Evolutionary conservation across 2,329 filamentous ascomycete genomes (phyloP).

Genomic region (Ampelomyces quisqualis): DNA sequence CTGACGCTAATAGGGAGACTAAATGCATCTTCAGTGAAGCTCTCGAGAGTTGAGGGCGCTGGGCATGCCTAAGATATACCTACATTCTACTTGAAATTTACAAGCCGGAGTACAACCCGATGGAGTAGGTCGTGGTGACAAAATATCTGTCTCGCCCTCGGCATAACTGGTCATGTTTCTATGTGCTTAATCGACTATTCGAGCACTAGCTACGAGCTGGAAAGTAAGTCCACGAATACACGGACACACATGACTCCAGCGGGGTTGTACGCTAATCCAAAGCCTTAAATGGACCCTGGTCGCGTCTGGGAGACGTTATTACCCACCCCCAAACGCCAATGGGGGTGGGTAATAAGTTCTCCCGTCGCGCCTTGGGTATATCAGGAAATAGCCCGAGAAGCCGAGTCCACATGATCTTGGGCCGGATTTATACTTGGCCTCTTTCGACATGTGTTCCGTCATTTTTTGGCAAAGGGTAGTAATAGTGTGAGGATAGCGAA

Average conservation of each 20-base stretch:
- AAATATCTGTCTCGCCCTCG: background rate
- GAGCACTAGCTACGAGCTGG: too few relatives aligned
- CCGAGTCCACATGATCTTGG: background rate
- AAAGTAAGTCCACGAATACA: slow-evolving; percentile 7
- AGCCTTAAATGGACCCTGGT: background rate
- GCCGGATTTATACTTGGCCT: background rate
- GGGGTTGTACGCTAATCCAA: slow-evolving; percentile 2
- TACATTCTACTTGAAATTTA: background rate
- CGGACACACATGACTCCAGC: background rate
- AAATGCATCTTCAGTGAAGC: slow-evolving; percentile 10
- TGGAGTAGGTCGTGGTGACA: background rate
- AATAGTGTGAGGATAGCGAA: background rate
- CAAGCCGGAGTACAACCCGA: background rate
- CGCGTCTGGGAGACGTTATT: background rate
- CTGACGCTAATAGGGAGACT: slow-evolving; percentile 4
- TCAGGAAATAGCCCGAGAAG: background rate
- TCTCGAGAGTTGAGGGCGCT: background rate
- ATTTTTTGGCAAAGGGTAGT: background rate
- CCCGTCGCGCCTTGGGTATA: background rate
- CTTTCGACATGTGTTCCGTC: background rate
- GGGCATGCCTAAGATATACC: too few relatives aligned
- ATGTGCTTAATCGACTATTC: background rate
- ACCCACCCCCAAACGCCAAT: slow-evolving; percentile 2
- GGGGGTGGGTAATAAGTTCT: too few relatives aligned
- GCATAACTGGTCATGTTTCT: background rate